A percentile compares a stretch with the other conserved stretches of the same genome.
phyloP scores from a whole-genome alignment of 2,329 filamentous ascomycete genomes.

The Arthrobotrys iridis region DNA sequence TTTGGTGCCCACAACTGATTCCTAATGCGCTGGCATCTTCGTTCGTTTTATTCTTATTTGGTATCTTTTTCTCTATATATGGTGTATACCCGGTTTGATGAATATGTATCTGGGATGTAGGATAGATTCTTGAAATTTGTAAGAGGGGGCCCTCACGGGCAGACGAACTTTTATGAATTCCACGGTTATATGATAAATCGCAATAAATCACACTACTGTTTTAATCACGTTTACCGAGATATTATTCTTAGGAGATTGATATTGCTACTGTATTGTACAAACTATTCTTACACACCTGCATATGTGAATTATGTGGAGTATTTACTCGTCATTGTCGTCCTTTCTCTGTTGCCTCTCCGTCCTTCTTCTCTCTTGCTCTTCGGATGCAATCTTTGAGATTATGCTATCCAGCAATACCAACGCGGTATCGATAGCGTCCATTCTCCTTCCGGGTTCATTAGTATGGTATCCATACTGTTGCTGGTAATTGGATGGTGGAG shows the following conservation, averaged over 20 bases:
- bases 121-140: background rate
- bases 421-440: constrained; percentile 35
- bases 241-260: no score
- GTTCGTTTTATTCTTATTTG: no score
- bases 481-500: background rate
- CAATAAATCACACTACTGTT: no score
- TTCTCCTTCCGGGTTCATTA: background rate
- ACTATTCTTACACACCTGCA: no score
- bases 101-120: no score
- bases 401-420: constrained; percentile 25
- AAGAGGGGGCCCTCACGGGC: background rate
- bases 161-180: background rate
- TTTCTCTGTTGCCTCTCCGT: constrained; percentile 1
- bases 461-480: constrained; percentile 7
- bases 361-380: constrained; percentile 20
- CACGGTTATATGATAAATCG: background rate
- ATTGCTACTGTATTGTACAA: no score
- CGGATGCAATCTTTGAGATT: constrained; percentile 17
- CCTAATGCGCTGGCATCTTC: no score
- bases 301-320: no score
- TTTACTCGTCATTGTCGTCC: background rate
- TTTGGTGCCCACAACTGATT: no score
- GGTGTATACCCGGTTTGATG: no score
- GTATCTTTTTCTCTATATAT: no score
- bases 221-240: no score